Percentiles rank a stretch among this genome's conserved stretches.
These are phyloP conservation scores for Aurinia saxatilis DNA, from an alignment of 345 rosid genomes.

Conservation along the genomic window DNA sequence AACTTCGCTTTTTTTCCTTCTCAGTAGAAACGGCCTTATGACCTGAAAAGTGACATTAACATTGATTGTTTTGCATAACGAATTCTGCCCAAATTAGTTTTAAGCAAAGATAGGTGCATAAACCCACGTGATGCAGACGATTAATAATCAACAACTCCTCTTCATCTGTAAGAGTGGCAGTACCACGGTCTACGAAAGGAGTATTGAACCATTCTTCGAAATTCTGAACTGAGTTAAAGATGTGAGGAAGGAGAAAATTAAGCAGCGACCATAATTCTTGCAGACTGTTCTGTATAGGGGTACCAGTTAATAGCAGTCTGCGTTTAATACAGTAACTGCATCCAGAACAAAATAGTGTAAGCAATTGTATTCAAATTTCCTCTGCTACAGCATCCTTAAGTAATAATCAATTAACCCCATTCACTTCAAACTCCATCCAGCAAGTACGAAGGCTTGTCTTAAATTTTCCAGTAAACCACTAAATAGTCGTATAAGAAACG, in stretches of 20 bases:
- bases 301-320: constrained; percentile 91
- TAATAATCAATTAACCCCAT: no score
- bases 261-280: constrained; percentile 97
- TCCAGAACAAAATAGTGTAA: constrained; percentile 22
- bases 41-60: constrained; percentile 47
- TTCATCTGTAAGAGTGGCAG: constrained; percentile 81
- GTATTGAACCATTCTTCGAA: constrained; percentile 99
- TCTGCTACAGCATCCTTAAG: no score
- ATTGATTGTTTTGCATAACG: no score
- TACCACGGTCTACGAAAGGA: constrained; percentile 89
- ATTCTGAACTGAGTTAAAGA: constrained; percentile 83
- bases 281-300: constrained; percentile 96
- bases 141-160: constrained; percentile 89
- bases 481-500: no score
- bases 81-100: no score
- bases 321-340: constrained; percentile 88
- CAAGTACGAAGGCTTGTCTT: no score
- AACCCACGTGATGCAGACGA: constrained; percentile 87
- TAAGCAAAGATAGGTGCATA: constrained; percentile 16
- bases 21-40: constrained; percentile 94
- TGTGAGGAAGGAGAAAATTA: constrained; percentile 89
- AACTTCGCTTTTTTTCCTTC: constrained; percentile 97
- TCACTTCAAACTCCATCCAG: no score
- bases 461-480: no score
- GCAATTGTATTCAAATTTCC: constrained; percentile 7